Percentiles rank a stretch among this genome's conserved stretches.
phyloP scores from a whole-genome alignment of 345 rosid genomes.

The Pistacia integerrima region DNA sequence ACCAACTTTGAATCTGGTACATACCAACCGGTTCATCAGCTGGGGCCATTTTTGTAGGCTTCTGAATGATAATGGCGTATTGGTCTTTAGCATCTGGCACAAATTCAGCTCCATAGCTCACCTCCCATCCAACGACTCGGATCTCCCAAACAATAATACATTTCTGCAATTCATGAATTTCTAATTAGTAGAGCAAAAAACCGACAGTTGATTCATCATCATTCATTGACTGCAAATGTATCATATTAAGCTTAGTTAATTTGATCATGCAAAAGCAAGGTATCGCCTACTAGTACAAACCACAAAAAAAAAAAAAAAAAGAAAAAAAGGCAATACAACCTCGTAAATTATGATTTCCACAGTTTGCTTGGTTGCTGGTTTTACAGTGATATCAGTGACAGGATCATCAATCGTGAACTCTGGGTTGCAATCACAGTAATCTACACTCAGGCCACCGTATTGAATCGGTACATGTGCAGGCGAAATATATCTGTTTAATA shows the following conservation, averaged over 20 bases:
- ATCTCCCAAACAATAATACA: conserved; percentile 85
- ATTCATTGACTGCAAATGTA: not conserved
- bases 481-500: conserved; percentile 57
- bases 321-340: conserved; percentile 34
- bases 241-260: not conserved
- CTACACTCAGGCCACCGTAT: conserved; percentile 85
- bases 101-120: conserved; percentile 80
- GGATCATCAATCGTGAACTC: conserved; percentile 73
- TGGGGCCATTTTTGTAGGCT: conserved; percentile 67
- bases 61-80: conserved; percentile 71
- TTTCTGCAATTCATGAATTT: conserved; percentile 46
- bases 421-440: conserved; percentile 79
- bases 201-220: not conserved
- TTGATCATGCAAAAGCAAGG: not conserved
- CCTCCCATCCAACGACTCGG: conserved; percentile 94
- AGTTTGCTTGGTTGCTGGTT: conserved; percentile 80
- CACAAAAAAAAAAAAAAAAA: not conserved
- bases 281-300: not conserved
- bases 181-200: not conserved
- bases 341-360: conserved; percentile 86
- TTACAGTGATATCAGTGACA: conserved; percentile 64
- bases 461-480: conserved; percentile 90
- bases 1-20: conserved; percentile 64
- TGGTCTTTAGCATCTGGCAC: conserved; percentile 67
- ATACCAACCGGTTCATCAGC: conserved; percentile 71